Percentiles rank a stretch among this genome's conserved stretches.
Conservation (phyloP, 1,284 basidiomycete genomes). For the Athelia sp. region DNA sequence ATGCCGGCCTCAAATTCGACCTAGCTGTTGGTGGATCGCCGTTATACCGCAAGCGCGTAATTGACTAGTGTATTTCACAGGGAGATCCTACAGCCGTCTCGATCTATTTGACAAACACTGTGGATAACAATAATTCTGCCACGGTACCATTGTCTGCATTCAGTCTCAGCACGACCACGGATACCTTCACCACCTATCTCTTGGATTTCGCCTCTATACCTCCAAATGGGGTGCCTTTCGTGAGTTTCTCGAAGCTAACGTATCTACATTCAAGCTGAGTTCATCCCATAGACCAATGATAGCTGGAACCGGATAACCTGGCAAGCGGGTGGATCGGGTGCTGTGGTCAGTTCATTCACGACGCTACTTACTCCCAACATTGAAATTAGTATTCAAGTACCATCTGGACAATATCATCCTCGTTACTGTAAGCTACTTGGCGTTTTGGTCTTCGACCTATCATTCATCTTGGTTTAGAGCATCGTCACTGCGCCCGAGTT, state of each 20-base stretch:
- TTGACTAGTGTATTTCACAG: slow-evolving; percentile 13
- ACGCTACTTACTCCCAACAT: background rate
- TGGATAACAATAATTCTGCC: slow-evolving; percentile 28
- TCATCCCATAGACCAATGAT: slow-evolving; percentile 23
- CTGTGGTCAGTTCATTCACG: slow-evolving; percentile 23
- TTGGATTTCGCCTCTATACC: slow-evolving; percentile 41
- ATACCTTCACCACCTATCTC: slow-evolving; percentile 34
- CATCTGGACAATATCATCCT: slow-evolving; percentile 44
- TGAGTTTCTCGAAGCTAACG: slow-evolving; percentile 10
- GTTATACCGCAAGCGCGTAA: background rate
- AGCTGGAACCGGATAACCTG: slow-evolving; percentile 45
- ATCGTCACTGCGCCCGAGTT: slow-evolving; percentile 40
- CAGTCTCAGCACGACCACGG: slow-evolving; percentile 27
- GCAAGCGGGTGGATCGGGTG: slow-evolving; percentile 41
- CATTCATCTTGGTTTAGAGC: slow-evolving; percentile 15
- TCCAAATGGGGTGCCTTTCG: slow-evolving; percentile 31
- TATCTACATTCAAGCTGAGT: background rate
- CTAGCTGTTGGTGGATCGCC: slow-evolving; percentile 29
- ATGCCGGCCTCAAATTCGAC: slow-evolving; percentile 42
- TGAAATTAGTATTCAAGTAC: slow-evolving; percentile 23
- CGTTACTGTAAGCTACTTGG: slow-evolving; percentile 25
- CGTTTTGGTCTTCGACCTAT: background rate
- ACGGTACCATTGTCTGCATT: slow-evolving; percentile 35
- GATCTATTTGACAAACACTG: slow-evolving; percentile 32
- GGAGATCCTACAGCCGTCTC: slow-evolving; percentile 36